Conservation (phyloP, 2,329 filamentous ascomycete species). For the Colletotrichum sp. region DNA sequence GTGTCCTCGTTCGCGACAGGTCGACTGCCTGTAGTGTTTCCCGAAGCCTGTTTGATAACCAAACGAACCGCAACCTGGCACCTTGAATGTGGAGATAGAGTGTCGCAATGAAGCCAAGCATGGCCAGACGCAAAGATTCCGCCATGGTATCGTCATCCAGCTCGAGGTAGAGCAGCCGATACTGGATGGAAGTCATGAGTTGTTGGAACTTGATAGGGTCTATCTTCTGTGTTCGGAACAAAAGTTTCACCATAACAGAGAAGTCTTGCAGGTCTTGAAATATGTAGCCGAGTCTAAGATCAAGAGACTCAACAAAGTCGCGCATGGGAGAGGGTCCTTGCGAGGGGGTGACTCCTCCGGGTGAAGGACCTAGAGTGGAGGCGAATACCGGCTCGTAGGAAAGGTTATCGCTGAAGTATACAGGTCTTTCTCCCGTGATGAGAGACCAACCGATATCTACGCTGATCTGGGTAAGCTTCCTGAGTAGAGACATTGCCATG, state of each 20-base stretch:
- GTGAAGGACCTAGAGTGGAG: conserved; percentile 6
- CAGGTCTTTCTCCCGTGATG: conserved; percentile 26
- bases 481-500: too few relatives aligned
- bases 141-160: neutral
- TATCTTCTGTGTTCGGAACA: conserved; percentile 27
- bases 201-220: conserved; percentile 22
- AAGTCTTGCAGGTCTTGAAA: conserved; percentile 35
- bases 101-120: conserved; percentile 33
- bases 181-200: conserved; percentile 7
- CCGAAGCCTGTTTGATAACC: neutral
- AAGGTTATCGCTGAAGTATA: conserved; percentile 19
- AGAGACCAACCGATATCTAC: conserved; percentile 32
- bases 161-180: conserved; percentile 6
- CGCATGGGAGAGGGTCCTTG: neutral
- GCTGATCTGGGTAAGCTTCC: conserved; percentile 3
- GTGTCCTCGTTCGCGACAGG: neutral
- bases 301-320: conserved; percentile 15
- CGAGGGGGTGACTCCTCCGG: neutral
- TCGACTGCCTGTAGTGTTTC: neutral
- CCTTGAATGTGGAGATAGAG: conserved; percentile 28
- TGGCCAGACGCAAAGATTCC: conserved; percentile 26
- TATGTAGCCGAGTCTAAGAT: conserved; percentile 27
- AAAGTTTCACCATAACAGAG: conserved; percentile 26
- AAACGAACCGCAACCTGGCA: conserved; percentile 20
- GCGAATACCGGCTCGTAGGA: conserved; percentile 22